A percentile compares a stretch with the other conserved stretches of the same genome.
phyloP scores from a whole-genome alignment of 805 yeast genomes.

The Lipomyces kockii region DNA sequence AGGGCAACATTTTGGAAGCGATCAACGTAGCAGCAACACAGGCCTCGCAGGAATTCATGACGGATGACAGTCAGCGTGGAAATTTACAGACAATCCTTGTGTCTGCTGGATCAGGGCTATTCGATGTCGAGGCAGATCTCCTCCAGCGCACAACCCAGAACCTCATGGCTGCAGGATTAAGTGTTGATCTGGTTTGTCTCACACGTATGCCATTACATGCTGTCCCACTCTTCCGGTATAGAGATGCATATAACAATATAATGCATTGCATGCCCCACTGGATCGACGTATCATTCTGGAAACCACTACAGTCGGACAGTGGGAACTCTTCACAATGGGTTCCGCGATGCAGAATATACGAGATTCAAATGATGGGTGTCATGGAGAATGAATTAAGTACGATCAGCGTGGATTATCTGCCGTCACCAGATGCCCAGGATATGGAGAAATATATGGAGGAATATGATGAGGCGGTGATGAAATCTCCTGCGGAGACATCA shows the following conservation, averaged over 20 bases:
- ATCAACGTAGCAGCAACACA: conserved; percentile 81
- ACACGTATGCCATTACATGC: conserved; percentile 91
- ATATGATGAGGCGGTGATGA: conserved; percentile 56
- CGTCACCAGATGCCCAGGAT: conserved; percentile 42
- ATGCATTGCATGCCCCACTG: conserved; percentile 86
- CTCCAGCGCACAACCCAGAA: conserved; percentile 75
- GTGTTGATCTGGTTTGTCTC: conserved; percentile 85
- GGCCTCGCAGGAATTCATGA: conserved; percentile 75
- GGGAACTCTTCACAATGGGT: conserved; percentile 59
- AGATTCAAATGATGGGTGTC: conserved; percentile 96
- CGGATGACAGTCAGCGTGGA: conserved; percentile 85
- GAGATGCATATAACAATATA: conserved; percentile 33
- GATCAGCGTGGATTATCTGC: conserved; percentile 66
- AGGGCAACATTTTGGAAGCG: conserved; percentile 88
- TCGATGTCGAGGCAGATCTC: conserved; percentile 84
- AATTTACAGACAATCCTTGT: conserved; percentile 86
- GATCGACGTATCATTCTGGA: conserved; percentile 94
- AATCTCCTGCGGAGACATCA: conserved; percentile 4
- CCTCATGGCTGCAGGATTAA: conserved; percentile 76
- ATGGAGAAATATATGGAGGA: conserved; percentile 65
- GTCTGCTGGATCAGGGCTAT: conserved; percentile 92
- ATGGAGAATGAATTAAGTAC: conserved; percentile 87
- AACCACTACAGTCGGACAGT: conserved; percentile 52
- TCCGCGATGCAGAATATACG: conserved; percentile 94
- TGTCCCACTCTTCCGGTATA: conserved; percentile 82